phyloP scores from a whole-genome alignment of 208 protist species.

The Leptomonas seymouri region DNA sequence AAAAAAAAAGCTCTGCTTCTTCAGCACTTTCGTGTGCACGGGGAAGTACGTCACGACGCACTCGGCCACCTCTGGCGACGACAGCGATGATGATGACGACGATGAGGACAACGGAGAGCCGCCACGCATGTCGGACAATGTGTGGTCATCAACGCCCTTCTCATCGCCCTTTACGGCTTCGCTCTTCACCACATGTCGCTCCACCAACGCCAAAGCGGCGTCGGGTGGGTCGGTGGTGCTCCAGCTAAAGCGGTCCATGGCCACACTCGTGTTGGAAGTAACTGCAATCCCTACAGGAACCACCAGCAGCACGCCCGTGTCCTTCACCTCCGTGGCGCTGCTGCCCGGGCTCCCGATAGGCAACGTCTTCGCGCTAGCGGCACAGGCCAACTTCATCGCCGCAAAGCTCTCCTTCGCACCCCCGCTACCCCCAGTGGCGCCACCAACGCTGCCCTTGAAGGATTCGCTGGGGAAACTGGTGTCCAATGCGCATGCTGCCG shows the following conservation, averaged over 20 bases:
- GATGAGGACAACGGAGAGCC: too few relatives aligned
- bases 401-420: background rate
- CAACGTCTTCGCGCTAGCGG: background rate
- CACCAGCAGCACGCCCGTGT: conserved; percentile 17
- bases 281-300: conserved; percentile 21
- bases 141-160: background rate
- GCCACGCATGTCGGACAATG: background rate
- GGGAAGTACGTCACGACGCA: conserved; percentile 28
- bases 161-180: background rate
- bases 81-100: background rate
- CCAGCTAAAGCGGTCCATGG: conserved; percentile 14
- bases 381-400: background rate
- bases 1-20: conserved; percentile 22
- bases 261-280: conserved; percentile 12
- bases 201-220: conserved; percentile 20
- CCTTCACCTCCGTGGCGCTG: background rate
- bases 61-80: conserved; percentile 3
- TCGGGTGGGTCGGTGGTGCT: conserved; percentile 13
- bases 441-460: background rate
- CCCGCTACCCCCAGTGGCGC: background rate
- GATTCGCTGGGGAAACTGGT: background rate
- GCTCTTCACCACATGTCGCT: conserved; percentile 4
- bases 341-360: background rate
- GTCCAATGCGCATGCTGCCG: background rate
- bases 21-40: conserved; percentile 9